These are phyloP conservation scores for Lepiota brunneoincarnata DNA, from an alignment of 768 basidiomycete species.

Conservation along the genomic window DNA sequence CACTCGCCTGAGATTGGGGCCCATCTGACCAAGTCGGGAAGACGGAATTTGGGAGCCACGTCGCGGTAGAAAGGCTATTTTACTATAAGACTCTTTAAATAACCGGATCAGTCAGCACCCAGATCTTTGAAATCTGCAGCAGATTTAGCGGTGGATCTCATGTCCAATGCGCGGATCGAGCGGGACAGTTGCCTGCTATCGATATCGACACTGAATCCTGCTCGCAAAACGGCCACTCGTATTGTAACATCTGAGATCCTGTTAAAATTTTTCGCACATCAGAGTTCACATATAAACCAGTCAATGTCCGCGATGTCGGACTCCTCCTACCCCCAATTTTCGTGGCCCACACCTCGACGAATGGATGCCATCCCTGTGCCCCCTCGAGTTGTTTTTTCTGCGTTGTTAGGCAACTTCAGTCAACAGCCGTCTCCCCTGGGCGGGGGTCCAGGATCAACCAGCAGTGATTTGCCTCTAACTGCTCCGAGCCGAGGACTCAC, in stretches of 20 bases:
- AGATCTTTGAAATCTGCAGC: conserved; percentile 6
- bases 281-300: not conserved
- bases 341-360: no score
- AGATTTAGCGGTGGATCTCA: conserved; percentile 4
- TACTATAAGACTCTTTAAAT: conserved; percentile 1
- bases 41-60: conserved; percentile 5
- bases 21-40: conserved; percentile 1
- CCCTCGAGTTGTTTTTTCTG: not conserved
- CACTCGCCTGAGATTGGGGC: not conserved
- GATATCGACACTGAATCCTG: not conserved
- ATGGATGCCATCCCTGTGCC: not conserved
- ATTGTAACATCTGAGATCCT: conserved; percentile 4
- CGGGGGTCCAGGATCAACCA: not conserved
- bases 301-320: not conserved
- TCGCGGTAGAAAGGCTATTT: conserved; percentile 13
- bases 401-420: not conserved
- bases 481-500: not conserved
- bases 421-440: not conserved
- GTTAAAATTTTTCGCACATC: not conserved
- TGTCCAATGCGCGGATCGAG: conserved; percentile 8
- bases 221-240: not conserved
- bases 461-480: not conserved
- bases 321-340: not conserved
- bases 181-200: conserved; percentile 4
- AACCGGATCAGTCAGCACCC: conserved; percentile 6